These are phyloP conservation scores for Fusarium xyrophilum DNA, from an alignment of 2,329 filamentous ascomycete species.

Conservation along the genomic window DNA sequence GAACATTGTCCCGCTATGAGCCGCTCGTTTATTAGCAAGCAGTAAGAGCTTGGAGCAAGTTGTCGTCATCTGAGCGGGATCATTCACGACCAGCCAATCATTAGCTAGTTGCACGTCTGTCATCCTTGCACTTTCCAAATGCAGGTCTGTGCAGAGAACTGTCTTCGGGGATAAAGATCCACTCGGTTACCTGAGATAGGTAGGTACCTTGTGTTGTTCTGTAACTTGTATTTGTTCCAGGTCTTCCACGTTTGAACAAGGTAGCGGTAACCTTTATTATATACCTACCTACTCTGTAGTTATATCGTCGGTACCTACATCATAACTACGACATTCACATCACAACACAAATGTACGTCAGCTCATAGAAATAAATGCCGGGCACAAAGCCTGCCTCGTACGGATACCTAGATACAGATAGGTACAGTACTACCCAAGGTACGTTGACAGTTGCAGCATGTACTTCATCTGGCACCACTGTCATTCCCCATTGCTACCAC, in stretches of 20 bases:
- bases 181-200: background rate
- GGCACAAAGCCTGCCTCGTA: background rate
- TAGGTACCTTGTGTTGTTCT: background rate
- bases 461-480: conserved; percentile 21
- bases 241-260: background rate
- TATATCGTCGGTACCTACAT: background rate
- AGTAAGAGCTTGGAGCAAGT: conserved; percentile 15
- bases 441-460: conserved; percentile 19
- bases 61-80: conserved; percentile 32
- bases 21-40: conserved; percentile 20
- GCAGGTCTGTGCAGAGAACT: conserved; percentile 27
- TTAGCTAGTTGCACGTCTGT: conserved; percentile 8
- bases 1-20: conserved; percentile 13
- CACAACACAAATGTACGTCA: background rate
- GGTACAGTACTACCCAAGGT: conserved; percentile 3
- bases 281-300: too few relatives aligned
- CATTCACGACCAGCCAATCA: conserved; percentile 37
- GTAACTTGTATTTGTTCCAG: background rate
- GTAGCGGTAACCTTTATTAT: background rate
- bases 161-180: conserved; percentile 8
- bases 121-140: conserved; percentile 23
- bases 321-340: background rate
- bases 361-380: background rate
- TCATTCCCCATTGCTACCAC: conserved; percentile 19
- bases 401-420: background rate